phyloP scores from a whole-genome alignment of 2,329 filamentous ascomycete genomes.

The Hyphodiscus sp. region DNA sequence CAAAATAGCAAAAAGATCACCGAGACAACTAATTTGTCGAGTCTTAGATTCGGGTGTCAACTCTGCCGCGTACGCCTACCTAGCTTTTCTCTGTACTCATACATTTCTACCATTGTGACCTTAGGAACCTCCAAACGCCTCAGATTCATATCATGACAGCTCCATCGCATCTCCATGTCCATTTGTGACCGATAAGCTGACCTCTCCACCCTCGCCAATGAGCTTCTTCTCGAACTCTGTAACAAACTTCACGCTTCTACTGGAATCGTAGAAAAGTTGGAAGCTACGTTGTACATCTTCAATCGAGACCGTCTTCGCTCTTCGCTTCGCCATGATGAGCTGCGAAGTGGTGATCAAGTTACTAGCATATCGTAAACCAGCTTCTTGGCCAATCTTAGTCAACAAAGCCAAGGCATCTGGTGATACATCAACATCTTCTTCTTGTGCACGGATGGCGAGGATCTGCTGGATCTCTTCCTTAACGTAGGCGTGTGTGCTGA shows the following conservation, averaged over 20 bases:
- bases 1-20: neutral
- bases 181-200: slow-evolving; percentile 58
- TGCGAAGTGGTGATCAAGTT: slow-evolving; percentile 95
- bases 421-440: slow-evolving; percentile 90
- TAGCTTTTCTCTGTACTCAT: neutral
- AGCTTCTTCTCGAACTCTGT: slow-evolving; percentile 84
- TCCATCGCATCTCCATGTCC: slow-evolving; percentile 65
- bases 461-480: slow-evolving; percentile 88
- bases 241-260: slow-evolving; percentile 85
- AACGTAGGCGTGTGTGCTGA: slow-evolving; percentile 82
- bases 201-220: slow-evolving; percentile 78
- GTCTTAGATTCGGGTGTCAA: neutral
- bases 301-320: slow-evolving; percentile 74
- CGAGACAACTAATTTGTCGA: slow-evolving; percentile 1
- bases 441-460: slow-evolving; percentile 82
- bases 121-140: neutral
- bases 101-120: neutral
- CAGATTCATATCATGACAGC: slow-evolving; percentile 21
- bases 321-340: slow-evolving; percentile 78
- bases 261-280: slow-evolving; percentile 86
- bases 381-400: slow-evolving; percentile 91
- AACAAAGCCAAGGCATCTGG: slow-evolving; percentile 86
- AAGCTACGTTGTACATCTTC: slow-evolving; percentile 92
- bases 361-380: slow-evolving; percentile 90
- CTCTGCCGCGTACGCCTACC: neutral